A percentile compares a stretch with the other conserved stretches of the same genome.
Conservation (phyloP, 164 flowering plant species). For the Berberis vulgaris region DNA sequence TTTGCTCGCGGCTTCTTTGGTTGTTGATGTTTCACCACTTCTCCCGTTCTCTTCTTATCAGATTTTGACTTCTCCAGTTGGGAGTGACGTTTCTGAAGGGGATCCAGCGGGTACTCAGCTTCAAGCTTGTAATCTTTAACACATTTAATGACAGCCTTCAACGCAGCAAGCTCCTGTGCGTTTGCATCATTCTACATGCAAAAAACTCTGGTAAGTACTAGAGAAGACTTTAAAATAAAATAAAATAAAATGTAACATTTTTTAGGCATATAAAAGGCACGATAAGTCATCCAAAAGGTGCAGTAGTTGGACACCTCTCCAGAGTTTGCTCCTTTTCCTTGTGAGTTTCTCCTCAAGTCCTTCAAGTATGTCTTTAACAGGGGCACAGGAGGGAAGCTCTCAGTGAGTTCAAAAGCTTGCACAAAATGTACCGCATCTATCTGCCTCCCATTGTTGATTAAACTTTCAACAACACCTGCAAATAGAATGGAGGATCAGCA, state of each 20-base stretch:
- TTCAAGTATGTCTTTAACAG: constrained; percentile 52
- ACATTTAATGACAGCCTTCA: constrained; percentile 42
- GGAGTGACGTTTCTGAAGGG: constrained; percentile 43
- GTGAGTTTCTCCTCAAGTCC: constrained; percentile 46
- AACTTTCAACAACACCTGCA: constrained; percentile 47
- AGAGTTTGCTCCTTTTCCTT: constrained; percentile 30
- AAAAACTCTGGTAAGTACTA: background rate
- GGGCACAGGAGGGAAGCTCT: constrained; percentile 47
- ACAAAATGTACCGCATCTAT: constrained; percentile 54
- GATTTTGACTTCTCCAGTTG: constrained; percentile 46
- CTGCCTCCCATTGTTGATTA: constrained; percentile 42
- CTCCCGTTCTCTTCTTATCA: constrained; percentile 38
- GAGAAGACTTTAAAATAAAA: background rate
- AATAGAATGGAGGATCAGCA: constrained; percentile 1
- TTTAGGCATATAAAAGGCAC: too few species aligned
- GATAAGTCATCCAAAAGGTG: too few species aligned
- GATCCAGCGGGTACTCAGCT: constrained; percentile 48
- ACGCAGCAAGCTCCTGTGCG: constrained; percentile 51
- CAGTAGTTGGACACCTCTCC: background rate
- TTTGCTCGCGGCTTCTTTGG: constrained; percentile 35
- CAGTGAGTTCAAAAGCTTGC: constrained; percentile 49
- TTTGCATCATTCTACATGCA: constrained; percentile 31
- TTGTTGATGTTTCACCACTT: constrained; percentile 19
- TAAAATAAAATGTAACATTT: background rate
- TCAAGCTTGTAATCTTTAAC: constrained; percentile 52